A percentile compares a stretch with the other conserved stretches of the same genome.
These are phyloP conservation scores for Ogataea sp. DNA, from an alignment of 805 yeast genomes.

Conservation along the genomic window DNA sequence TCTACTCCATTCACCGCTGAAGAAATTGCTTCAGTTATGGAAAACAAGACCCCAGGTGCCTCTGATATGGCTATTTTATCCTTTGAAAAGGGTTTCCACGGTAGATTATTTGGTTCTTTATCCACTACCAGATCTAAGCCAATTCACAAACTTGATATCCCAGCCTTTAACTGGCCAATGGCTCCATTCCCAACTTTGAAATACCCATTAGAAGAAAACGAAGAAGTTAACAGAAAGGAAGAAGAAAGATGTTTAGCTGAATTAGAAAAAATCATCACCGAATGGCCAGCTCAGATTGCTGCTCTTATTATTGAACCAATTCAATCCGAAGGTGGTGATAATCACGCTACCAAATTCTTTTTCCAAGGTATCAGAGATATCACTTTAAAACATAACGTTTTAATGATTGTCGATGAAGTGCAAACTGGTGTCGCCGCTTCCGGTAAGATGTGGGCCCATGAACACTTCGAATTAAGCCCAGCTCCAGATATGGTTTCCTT, in stretches of 20 bases:
- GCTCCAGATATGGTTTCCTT: constrained; percentile 66
- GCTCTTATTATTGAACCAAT: constrained; percentile 53
- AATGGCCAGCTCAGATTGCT: constrained; percentile 37
- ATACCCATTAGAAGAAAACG: constrained; percentile 72
- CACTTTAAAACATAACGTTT: constrained; percentile 46
- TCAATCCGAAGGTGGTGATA: constrained; percentile 73
- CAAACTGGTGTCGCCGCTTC: constrained; percentile 73
- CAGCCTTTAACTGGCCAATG: constrained; percentile 54
- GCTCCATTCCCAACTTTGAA: constrained; percentile 68
- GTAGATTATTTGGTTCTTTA: constrained; percentile 47
- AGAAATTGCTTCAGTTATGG: constrained; percentile 41
- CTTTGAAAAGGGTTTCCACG: constrained; percentile 49
- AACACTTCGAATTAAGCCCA: constrained; percentile 52
- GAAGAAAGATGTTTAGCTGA: constrained; percentile 39
- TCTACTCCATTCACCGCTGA: constrained; percentile 33
- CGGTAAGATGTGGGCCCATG: constrained; percentile 69
- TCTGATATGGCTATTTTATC: constrained; percentile 47
- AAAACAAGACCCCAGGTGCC: constrained; percentile 42
- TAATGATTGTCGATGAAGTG: constrained; percentile 64
- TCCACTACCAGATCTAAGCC: constrained; percentile 51
- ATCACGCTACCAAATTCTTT: constrained; percentile 55
- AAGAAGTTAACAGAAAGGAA: constrained; percentile 40
- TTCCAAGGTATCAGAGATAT: constrained; percentile 57
- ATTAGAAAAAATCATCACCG: constrained; percentile 31
- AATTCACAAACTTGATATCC: constrained; percentile 49